Conservation (phyloP, 768 basidiomycete species). For the Psilocybe tampanensis region DNA sequence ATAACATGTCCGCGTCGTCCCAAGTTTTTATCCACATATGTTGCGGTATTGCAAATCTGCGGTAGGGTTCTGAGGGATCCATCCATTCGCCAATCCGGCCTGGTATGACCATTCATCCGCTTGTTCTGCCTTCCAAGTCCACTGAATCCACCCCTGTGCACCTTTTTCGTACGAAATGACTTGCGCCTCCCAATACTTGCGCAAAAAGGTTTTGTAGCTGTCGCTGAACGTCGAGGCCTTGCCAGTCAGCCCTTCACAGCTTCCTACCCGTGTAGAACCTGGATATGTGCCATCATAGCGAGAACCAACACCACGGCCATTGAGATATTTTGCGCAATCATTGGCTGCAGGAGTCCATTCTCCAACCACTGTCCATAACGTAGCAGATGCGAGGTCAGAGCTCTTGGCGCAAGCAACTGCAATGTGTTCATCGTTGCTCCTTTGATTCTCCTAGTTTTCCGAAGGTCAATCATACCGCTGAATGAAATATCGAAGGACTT, state of each 20-base stretch:
- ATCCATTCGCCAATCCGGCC: constrained; percentile 76
- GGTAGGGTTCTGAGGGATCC: constrained; percentile 73
- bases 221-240: constrained; percentile 72
- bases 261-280: constrained; percentile 71
- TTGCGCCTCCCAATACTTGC: constrained; percentile 87
- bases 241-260: constrained; percentile 75
- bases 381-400: constrained; percentile 48
- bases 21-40: constrained; percentile 52
- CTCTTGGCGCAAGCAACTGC: constrained; percentile 53
- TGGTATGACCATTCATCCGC: constrained; percentile 93
- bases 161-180: constrained; percentile 69
- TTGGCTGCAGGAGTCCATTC: constrained; percentile 84
- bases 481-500: constrained; percentile 22
- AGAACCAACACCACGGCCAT: constrained; percentile 76
- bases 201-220: constrained; percentile 79
- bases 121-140: constrained; percentile 84
- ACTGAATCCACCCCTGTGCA: constrained; percentile 72
- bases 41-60: constrained; percentile 54
- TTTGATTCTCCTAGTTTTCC: constrained; percentile 43
- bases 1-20: too few relatives aligned
- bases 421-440: constrained; percentile 59
- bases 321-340: constrained; percentile 82
- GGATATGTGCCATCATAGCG: constrained; percentile 65
- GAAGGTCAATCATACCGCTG: not conserved
- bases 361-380: constrained; percentile 83